Evolutionary conservation across 306 rosid species (phyloP).

Genomic region (Castanea sativa): DNA sequence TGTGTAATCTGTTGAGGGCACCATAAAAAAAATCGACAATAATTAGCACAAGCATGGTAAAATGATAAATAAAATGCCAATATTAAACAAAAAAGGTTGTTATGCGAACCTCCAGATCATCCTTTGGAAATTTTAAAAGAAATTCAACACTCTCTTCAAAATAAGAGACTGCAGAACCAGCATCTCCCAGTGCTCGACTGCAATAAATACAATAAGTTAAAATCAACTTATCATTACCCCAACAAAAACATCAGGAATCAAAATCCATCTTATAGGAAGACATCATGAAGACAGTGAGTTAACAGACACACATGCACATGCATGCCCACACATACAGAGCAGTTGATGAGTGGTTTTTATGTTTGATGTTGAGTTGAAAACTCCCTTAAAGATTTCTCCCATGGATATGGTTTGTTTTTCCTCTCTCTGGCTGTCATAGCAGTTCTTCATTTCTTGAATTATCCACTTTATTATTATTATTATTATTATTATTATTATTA

Average conservation of each 20-base stretch:
- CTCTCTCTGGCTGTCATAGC: no score
- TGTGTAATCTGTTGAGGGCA: constrained; percentile 56
- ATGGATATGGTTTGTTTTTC: no score
- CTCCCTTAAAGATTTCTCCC: no score
- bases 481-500: no score
- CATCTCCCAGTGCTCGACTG: constrained; percentile 91
- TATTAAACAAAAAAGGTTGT: constrained; percentile 18
- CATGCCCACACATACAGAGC: no score
- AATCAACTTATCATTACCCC: constrained; percentile 2
- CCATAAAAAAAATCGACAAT: not conserved
- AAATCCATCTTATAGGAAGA: constrained; percentile 1
- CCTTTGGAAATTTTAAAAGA: constrained; percentile 76
- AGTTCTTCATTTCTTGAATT: no score
- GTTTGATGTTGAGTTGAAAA: no score
- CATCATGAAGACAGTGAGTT: not conserved
- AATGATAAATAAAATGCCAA: not conserved
- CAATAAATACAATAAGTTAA: constrained; percentile 19
- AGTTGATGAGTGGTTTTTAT: no score
- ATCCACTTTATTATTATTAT: no score
- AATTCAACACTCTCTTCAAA: constrained; percentile 88
- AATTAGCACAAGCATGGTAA: not conserved
- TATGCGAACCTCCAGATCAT: constrained; percentile 68
- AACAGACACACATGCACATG: no score
- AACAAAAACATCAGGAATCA: constrained; percentile 11
- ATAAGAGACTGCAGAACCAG: constrained; percentile 66